Base-by-base conservation (phyloP, 1,284 basidiomycete genomes). In the Peniophora sp. region DNA sequence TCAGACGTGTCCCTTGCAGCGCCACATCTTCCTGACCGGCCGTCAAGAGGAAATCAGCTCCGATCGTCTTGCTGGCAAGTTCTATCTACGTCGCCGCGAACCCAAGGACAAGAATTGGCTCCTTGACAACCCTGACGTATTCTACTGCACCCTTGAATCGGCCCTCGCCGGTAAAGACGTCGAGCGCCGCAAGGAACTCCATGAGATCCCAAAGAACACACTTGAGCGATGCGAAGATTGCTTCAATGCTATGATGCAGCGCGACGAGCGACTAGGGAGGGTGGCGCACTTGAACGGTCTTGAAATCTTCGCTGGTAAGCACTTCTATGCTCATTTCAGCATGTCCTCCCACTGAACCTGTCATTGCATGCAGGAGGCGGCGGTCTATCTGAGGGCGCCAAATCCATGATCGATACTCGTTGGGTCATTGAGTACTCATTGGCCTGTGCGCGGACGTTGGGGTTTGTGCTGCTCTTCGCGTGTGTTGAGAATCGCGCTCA, bases 401-500 rank as follows among this genome's bases (percentile, higher is more conserved):
- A 52, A 32, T 72, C 74, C 0, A 76, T 73, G 63, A 73, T 86
- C 5, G 68, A 83, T 15, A 83, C 81, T 1, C 72, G 68, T 57
- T 85, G 82, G 73, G 85, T 83, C 3, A 70, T 86, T 1, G 85
- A 88, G 59, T 77, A 75, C 55, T 75, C 71, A 1, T 72, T 76
- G n/a, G 71, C 78, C 54, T 83, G 85, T 43, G 80, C 81, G 3
- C 66, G 65, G 49, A 82, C 84, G 3, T 83, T 79, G 48, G 58
- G 68, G 83, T 85, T 56, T 56, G 69, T 60, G 23, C 47, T 47
- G 46, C 15, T 45, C 52, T 24, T 47, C n/a, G 10, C 22, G 15
- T 41, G n/a, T 32, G 5, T 48, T 22, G 17, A 37, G 42, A 42
- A 17, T 43, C 8, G 36, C 41, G 45, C 39, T 51, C 44, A 57